Evolutionary conservation across 129 eudicot species (phyloP).

Genomic region (Chrysanthemum lavandulifolium): DNA sequence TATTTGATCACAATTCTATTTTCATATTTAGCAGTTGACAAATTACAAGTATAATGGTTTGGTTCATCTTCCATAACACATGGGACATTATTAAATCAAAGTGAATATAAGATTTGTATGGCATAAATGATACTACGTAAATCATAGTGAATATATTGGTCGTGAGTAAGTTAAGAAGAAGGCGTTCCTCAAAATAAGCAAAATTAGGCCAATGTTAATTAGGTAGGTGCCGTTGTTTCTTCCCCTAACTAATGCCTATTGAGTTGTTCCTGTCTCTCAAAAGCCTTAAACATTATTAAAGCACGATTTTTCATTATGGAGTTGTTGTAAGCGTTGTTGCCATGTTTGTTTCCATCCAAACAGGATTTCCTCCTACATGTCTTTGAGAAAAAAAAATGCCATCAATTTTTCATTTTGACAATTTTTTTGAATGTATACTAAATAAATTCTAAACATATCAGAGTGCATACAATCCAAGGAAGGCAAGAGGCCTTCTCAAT

Average conservation of each 20-base stretch:
- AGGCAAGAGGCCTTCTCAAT: no score
- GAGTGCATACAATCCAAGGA: no score
- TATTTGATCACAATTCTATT: no score
- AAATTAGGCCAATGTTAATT: constrained; percentile 22
- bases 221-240: constrained; percentile 20
- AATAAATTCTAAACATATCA: no score
- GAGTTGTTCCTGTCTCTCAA: constrained; percentile 61
- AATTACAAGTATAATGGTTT: no score
- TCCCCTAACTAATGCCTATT: constrained; percentile 43
- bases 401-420: no score
- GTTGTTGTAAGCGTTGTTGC: constrained; percentile 57
- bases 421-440: no score
- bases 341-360: constrained; percentile 49
- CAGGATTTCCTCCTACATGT: constrained; percentile 60
- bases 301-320: constrained; percentile 43
- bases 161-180: constrained; percentile 22
- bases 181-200: constrained; percentile 50
- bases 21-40: no score
- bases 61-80: no score
- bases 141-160: constrained; percentile 7
- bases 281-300: constrained; percentile 17
- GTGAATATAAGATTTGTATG: not conserved
- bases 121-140: constrained; percentile 33
- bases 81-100: constrained; percentile 1
- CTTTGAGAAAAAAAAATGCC: constrained; percentile 15